phyloP scores from a whole-genome alignment of 306 rosid species.

The Vicia villosa region DNA sequence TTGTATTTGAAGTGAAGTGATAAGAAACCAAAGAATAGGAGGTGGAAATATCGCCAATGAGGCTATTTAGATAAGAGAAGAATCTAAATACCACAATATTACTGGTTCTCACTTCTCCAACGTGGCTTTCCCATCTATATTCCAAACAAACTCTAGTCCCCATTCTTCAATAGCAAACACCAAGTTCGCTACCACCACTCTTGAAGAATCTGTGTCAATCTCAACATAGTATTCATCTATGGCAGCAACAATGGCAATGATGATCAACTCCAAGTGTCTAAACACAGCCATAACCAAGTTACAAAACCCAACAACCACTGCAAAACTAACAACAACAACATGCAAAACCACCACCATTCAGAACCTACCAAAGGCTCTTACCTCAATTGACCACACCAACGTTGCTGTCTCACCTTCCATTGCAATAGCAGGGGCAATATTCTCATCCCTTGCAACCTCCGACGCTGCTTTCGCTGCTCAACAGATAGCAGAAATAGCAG shows the following conservation, averaged over 20 bases:
- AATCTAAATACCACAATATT: slow-evolving; percentile 53
- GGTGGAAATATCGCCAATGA: slow-evolving; percentile 47
- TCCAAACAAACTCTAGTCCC: slow-evolving; percentile 32
- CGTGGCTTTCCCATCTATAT: slow-evolving; percentile 40
- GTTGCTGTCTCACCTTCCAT: slow-evolving; percentile 28
- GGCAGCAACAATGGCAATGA: slow-evolving; percentile 86
- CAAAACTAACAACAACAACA: slow-evolving; percentile 31
- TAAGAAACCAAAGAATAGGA: slow-evolving; percentile 55
- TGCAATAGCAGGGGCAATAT: slow-evolving; percentile 82
- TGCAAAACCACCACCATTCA: slow-evolving; percentile 55
- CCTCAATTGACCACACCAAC: slow-evolving; percentile 9
- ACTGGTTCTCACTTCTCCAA: slow-evolving; percentile 54
- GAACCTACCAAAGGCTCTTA: slow-evolving; percentile 56
- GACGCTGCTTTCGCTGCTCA: slow-evolving; percentile 83
- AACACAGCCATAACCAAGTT: slow-evolving; percentile 44
- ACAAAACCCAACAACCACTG: slow-evolving; percentile 43
- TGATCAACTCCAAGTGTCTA: slow-evolving; percentile 69
- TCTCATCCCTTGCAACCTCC: slow-evolving; percentile 54
- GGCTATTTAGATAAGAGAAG: slow-evolving; percentile 60
- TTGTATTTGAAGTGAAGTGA: slow-evolving; percentile 33
- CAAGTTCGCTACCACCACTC: neutral
- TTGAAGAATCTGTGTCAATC: neutral
- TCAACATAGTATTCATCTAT: slow-evolving; percentile 34
- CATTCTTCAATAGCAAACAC: neutral
- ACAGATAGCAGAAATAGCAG: slow-evolving; percentile 73